phyloP scores from a whole-genome alignment of 202 grass and related monocot genomes.

The Eragrostis tef region DNA sequence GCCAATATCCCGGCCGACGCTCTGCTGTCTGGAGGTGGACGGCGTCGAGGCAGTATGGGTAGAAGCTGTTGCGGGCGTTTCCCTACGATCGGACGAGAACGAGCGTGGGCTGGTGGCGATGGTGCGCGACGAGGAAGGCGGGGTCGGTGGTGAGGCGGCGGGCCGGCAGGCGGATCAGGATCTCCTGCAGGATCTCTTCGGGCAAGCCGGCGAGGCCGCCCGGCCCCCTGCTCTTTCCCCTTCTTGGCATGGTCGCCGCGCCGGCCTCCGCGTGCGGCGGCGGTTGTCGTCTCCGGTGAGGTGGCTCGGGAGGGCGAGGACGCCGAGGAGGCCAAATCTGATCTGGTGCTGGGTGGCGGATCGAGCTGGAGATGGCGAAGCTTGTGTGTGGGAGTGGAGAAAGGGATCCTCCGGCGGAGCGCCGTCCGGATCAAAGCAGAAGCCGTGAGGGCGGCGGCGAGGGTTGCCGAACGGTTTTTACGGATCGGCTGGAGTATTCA shows the following conservation, averaged over 20 bases:
- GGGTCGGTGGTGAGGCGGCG: background rate
- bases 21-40: background rate
- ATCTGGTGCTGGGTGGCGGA: too few species aligned
- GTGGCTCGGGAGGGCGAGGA: too few species aligned
- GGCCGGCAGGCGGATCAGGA: conserved; percentile 6
- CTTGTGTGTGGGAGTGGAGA: too few species aligned
- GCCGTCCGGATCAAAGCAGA: too few species aligned
- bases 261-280: background rate
- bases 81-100: background rate
- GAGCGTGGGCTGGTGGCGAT: background rate
- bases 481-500: too few species aligned
- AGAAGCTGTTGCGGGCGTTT: too few species aligned
- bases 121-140: background rate
- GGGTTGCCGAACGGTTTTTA: too few species aligned
- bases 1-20: background rate
- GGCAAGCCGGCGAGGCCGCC: background rate
- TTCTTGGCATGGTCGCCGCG: background rate
- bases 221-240: background rate
- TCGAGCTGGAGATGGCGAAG: too few species aligned
- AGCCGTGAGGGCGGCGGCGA: too few species aligned
- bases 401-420: too few species aligned
- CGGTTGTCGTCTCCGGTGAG: too few species aligned
- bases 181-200: background rate
- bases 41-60: background rate
- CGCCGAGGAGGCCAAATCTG: too few species aligned